These are phyloP conservation scores for Epicoccum sorghinum DNA, from an alignment of 2,329 filamentous ascomycete species.

Conservation along the genomic window DNA sequence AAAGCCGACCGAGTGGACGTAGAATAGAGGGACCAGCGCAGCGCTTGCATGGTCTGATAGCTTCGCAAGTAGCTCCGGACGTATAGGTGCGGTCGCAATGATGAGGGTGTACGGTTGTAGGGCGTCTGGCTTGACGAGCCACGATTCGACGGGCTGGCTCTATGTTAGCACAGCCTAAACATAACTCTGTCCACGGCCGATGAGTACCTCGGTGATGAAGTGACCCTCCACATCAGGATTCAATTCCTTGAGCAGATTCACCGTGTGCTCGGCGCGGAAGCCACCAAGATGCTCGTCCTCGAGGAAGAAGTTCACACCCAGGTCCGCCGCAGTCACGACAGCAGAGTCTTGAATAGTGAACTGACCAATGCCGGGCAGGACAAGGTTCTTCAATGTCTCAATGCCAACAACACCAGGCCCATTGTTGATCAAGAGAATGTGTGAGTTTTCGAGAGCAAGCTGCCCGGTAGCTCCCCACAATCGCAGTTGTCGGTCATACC, in stretches of 20 bases:
- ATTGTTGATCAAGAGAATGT: constrained; percentile 89
- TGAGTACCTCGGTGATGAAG: constrained; percentile 63
- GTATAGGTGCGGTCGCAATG: constrained; percentile 65
- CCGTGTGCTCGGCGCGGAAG: constrained; percentile 77
- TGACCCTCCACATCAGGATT: constrained; percentile 90
- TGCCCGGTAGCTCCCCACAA: constrained; percentile 95
- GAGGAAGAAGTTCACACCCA: constrained; percentile 97
- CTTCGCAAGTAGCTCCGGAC: constrained; percentile 56
- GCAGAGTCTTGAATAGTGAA: constrained; percentile 90
- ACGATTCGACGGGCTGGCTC: constrained; percentile 52
- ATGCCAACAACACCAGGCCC: constrained; percentile 85
- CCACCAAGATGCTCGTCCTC: constrained; percentile 78
- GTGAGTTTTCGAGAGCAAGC: constrained; percentile 84
- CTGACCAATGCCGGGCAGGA: constrained; percentile 85
- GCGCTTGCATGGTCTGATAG: constrained; percentile 59
- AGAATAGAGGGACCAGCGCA: constrained; percentile 74
- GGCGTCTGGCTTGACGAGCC: constrained; percentile 48
- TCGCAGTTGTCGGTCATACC: constrained; percentile 91
- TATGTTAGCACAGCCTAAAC: constrained; percentile 14
- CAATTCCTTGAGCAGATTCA: constrained; percentile 79
- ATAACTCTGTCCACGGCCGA: background rate
- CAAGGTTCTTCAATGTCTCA: constrained; percentile 95
- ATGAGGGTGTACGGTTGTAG: constrained; percentile 64
- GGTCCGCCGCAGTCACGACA: constrained; percentile 76
- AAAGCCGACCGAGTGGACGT: constrained; percentile 89